Evolutionary conservation across 495 filamentous ascomycete genomes (phyloP), one percentile per base, ranked within the genome.

Genomic region (Recurvomyces mirabilis): DNA sequence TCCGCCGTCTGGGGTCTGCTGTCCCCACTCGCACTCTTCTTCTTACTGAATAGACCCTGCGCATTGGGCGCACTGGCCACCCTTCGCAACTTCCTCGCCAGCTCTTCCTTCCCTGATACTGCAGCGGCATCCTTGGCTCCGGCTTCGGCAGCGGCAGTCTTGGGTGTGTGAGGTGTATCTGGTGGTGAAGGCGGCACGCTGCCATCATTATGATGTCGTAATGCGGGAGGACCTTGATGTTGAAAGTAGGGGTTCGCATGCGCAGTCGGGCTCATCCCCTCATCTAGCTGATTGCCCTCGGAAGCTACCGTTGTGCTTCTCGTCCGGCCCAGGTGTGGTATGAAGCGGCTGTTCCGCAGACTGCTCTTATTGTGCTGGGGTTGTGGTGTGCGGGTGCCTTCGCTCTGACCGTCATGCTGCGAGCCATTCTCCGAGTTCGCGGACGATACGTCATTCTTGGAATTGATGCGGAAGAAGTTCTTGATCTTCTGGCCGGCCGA

Each of bases 391-490:
- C 57, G 54, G 43, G 60, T 55, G 55, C 59, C 62, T 59, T 64
- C 65, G 51, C 65, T 63, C 26, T 57, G 55, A 31, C 60, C 64
- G 39, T 58, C 59, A 41, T 63, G 63, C 38, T 53, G 41, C 14
- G 33, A 36, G 2, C 21, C 45, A 1, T 56, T 59, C 22, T 59
- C 61, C 31, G 45, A 43, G 13, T 23, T 17, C 11, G 43, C 10
- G 14, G 29, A 33, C 9, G 38, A 38, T 3, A 20, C 51, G 52
- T 64, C 63, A 23, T 65, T 64, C 51, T 73, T 75, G 60, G 65
- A 83, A 63, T 83, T 94, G 68, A 95, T 94, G 56, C 91, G 86
- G 70, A 98, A 98, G 70, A 96, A 96, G 61, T 89, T 93, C 74
- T 82, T 93, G 63, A 98, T 76, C 62, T 81, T 87, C 60, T 88